Evolutionary conservation across 306 rosid species (phyloP).

Genomic region (Trichosanthes cucumerina): DNA sequence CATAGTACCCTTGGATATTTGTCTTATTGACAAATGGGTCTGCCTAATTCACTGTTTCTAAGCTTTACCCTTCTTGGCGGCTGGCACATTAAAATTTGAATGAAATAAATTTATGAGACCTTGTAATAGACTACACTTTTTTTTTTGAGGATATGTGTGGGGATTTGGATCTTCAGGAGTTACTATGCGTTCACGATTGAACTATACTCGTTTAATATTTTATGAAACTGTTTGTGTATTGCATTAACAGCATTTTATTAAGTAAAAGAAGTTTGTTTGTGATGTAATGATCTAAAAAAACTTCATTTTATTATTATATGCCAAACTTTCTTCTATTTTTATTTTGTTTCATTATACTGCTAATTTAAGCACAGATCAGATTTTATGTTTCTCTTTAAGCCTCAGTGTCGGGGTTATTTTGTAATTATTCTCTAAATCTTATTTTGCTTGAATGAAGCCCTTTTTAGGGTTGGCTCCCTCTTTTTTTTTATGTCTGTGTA

Average conservation of each 20-base stretch:
- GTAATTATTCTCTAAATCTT: too few relatives aligned
- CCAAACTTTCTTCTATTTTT: not conserved
- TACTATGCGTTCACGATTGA: not conserved
- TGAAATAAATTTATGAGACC: not conserved
- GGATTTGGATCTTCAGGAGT: not conserved
- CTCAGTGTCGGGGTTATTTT: too few relatives aligned
- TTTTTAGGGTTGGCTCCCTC: too few relatives aligned
- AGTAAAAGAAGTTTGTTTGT: not conserved
- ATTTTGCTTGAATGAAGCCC: too few relatives aligned
- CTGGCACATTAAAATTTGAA: not conserved
- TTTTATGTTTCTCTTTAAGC: not conserved
- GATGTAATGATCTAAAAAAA: not conserved
- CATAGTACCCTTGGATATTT: slow-evolving; percentile 4
- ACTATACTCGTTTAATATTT: not conserved
- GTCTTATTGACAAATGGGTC: slow-evolving; percentile 4
- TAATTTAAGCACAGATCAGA: not conserved
- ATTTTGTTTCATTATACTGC: not conserved
- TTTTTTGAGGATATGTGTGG: not conserved
- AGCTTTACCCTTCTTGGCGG: not conserved
- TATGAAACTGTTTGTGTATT: not conserved
- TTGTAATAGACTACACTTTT: not conserved
- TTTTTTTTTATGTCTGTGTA: too few relatives aligned
- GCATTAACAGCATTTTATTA: not conserved
- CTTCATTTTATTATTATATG: not conserved
- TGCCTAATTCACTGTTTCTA: not conserved